Evolutionary conservation across 257 asterid genomes (phyloP), one percentile per base, ranked within the genome.

Genomic region (Buddleja alternifolia): DNA sequence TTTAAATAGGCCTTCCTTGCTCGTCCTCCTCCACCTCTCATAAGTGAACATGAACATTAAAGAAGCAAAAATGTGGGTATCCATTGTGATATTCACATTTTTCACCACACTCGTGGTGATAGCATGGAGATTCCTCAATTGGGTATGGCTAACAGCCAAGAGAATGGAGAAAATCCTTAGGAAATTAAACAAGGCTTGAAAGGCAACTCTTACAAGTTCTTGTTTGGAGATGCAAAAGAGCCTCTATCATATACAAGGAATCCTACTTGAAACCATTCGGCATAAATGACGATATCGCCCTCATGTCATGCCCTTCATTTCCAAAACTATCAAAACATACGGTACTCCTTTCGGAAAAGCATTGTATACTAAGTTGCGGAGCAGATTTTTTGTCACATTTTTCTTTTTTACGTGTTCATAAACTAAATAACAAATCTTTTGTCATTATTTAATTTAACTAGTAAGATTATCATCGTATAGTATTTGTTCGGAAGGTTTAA

Each of bases 221-320:
- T 77, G 8, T 54, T 54, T 3, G 82, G 82, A 12, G 82, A 77
- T 32, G 57, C 63, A 1, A 60, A 54, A 44, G 82, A 77, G 8
- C 37, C 1, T 25, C 60, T 20, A 15, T 10, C 14, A 67, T 72
- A 50, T 40, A 61, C 67, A 44, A 45, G 8, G 67, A 54, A 37
- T 46, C 75, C 32, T 51, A 69, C 57, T 56, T 73, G 50, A 70
- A 57, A 45, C 73, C 73, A 3, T 63, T 75, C 14, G 55, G 48
- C 8, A 36, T 70, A 6, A 3, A 24, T 17, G 73, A 75, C 10
- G 73, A 70, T 8, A 63, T 70, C 11, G 67, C 0, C 78, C 78
- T 19, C 76, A 74, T 4, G 71, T 72, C 74, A 58, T 71, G 74
- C 73, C 77, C 7, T 71, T 65, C 57, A 47, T 77, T 23, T 12